These are phyloP conservation scores for Leptomonas pyrrhocoris DNA, from an alignment of 208 protist genomes.

Conservation along the genomic window DNA sequence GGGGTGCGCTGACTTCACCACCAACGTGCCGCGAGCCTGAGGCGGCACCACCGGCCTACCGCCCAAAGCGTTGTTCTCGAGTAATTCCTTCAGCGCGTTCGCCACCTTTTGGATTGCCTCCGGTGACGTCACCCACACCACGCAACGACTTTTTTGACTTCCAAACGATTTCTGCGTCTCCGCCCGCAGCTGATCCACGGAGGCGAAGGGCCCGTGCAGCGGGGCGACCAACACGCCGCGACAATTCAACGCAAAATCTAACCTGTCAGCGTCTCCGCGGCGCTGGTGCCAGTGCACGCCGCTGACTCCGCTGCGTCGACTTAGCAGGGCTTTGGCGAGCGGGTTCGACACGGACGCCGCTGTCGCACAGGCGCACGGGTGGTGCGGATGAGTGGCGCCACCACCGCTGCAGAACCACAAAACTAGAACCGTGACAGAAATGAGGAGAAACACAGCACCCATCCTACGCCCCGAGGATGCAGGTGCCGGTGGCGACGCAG, in stretches of 20 bases:
- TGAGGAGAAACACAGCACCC: neutral
- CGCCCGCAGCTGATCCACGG: slow-evolving; percentile 30
- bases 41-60: slow-evolving; percentile 45
- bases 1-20: slow-evolving; percentile 41
- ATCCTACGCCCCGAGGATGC: too few relatives aligned
- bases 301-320: slow-evolving; percentile 37
- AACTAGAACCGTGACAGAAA: neutral
- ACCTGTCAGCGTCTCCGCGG: neutral
- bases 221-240: slow-evolving; percentile 5
- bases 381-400: neutral
- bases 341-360: slow-evolving; percentile 10
- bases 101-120: slow-evolving; percentile 35
- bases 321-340: slow-evolving; percentile 31
- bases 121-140: slow-evolving; percentile 59
- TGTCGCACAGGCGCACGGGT: slow-evolving; percentile 28
- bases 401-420: too few relatives aligned
- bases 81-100: slow-evolving; percentile 68
- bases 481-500: too few relatives aligned
- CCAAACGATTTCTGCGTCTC: slow-evolving; percentile 30
- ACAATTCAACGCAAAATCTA: slow-evolving; percentile 24
- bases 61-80: slow-evolving; percentile 70
- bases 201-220: slow-evolving; percentile 7
- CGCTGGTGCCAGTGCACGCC: slow-evolving; percentile 34
- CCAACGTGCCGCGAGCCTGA: slow-evolving; percentile 49
- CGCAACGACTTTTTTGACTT: slow-evolving; percentile 20